These are phyloP conservation scores for Trypanosoma melophagium DNA, from an alignment of 208 protist species.

Conservation along the genomic window DNA sequence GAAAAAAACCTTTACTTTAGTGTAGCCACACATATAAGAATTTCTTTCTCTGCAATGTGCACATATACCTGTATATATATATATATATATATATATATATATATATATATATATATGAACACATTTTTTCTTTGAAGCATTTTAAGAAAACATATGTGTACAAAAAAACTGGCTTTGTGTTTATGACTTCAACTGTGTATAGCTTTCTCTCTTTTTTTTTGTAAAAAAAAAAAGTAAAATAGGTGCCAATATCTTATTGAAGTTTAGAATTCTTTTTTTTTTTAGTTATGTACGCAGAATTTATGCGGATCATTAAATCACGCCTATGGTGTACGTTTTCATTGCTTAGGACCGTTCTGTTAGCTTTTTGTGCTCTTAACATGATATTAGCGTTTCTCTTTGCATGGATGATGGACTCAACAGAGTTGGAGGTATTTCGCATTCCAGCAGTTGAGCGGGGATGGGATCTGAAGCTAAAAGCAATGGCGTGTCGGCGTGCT, in stretches of 20 bases:
- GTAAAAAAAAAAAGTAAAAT: not conserved
- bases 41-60: too few relatives aligned
- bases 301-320: not conserved
- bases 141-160: too few relatives aligned
- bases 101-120: too few relatives aligned
- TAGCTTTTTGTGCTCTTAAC: slow-evolving; percentile 26
- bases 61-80: too few relatives aligned
- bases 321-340: slow-evolving; percentile 16
- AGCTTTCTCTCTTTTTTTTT: too few relatives aligned
- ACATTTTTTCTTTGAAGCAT: too few relatives aligned
- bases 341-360: slow-evolving; percentile 9
- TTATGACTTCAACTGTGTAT: too few relatives aligned
- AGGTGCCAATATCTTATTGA: not conserved
- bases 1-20: too few relatives aligned
- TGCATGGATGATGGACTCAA: slow-evolving; percentile 35
- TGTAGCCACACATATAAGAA: too few relatives aligned
- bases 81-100: too few relatives aligned
- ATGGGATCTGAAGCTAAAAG: slow-evolving; percentile 26
- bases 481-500: slow-evolving; percentile 30
- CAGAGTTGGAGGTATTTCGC: slow-evolving; percentile 16
- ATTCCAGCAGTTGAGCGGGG: slow-evolving; percentile 25
- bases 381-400: slow-evolving; percentile 26
- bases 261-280: not conserved
- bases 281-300: slow-evolving; percentile 2
- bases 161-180: too few relatives aligned